These are phyloP conservation scores for Papiliotrema flavescens DNA, from an alignment of 1,284 basidiomycete species.

Conservation along the genomic window DNA sequence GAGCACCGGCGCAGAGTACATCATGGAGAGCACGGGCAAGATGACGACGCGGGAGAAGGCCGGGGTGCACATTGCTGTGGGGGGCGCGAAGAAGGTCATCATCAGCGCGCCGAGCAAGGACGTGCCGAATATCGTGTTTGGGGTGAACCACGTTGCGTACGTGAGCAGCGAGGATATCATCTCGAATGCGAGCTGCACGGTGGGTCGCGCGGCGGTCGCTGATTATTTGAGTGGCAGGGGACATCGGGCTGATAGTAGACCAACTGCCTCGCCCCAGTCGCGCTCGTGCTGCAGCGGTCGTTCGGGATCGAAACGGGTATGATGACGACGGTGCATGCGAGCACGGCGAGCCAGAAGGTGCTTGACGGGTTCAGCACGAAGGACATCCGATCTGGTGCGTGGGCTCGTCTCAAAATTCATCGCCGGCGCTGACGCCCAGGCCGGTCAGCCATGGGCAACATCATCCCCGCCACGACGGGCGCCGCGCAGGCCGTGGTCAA, in stretches of 20 bases:
- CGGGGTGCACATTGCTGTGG: slow-evolving; percentile 39
- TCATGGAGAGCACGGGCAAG: slow-evolving; percentile 48
- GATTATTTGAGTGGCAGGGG: background rate
- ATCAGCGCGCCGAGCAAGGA: slow-evolving; percentile 49
- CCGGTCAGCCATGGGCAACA: slow-evolving; percentile 46
- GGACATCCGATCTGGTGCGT: slow-evolving; percentile 41
- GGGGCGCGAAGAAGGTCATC: slow-evolving; percentile 48
- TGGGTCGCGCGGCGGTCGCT: slow-evolving; percentile 13
- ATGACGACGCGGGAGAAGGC: slow-evolving; percentile 45
- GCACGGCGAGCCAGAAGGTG: slow-evolving; percentile 48
- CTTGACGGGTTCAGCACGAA: slow-evolving; percentile 50
- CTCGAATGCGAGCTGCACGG: slow-evolving; percentile 49
- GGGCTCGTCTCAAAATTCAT: slow-evolving; percentile 10
- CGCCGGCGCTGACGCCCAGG: slow-evolving; percentile 1
- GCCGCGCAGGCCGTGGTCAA: slow-evolving; percentile 48
- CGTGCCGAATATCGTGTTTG: slow-evolving; percentile 44
- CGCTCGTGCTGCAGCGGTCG: slow-evolving; percentile 41
- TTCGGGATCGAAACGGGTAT: slow-evolving; percentile 50
- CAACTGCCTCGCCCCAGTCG: slow-evolving; percentile 50
- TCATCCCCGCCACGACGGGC: slow-evolving; percentile 49
- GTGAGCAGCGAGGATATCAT: slow-evolving; percentile 38
- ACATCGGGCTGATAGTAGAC: slow-evolving; percentile 26
- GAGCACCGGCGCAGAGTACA: slow-evolving; percentile 43
- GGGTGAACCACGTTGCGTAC: slow-evolving; percentile 48
- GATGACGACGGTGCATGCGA: slow-evolving; percentile 52